These are phyloP conservation scores for Thoreauomyces humboldtii DNA, from an alignment of 192 early-diverging fungal genomes.

Conservation along the genomic window DNA sequence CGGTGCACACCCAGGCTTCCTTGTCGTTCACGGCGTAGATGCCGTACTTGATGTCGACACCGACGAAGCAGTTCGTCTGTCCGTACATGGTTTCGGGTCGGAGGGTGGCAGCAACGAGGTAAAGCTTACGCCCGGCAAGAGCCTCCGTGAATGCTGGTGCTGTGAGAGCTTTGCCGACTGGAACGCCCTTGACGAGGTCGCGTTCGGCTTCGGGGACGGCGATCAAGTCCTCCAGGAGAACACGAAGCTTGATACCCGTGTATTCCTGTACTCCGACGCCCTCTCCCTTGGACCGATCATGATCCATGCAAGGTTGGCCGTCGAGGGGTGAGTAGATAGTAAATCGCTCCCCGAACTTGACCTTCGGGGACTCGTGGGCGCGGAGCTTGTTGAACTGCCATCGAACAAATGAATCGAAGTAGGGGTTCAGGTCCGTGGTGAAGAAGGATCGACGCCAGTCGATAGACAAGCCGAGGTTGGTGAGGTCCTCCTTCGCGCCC, in stretches of 20 bases:
- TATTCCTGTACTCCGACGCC: slow-evolving; percentile 93
- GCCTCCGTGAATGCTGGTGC: slow-evolving; percentile 53
- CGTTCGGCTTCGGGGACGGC: slow-evolving; percentile 24
- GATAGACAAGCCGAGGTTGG: slow-evolving; percentile 62
- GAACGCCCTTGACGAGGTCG: slow-evolving; percentile 48
- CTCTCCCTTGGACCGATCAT: slow-evolving; percentile 92
- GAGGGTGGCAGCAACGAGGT: slow-evolving; percentile 91
- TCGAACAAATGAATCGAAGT: slow-evolving; percentile 95
- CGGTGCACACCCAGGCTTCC: slow-evolving; percentile 86
- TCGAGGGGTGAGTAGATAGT: slow-evolving; percentile 96
- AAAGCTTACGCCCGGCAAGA: slow-evolving; percentile 76
- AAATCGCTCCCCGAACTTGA: slow-evolving; percentile 95
- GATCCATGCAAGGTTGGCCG: slow-evolving; percentile 98
- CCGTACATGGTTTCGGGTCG: slow-evolving; percentile 99
- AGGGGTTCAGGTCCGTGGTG: slow-evolving; percentile 96
- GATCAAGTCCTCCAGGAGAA: slow-evolving; percentile 55
- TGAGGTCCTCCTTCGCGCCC: slow-evolving; percentile 74
- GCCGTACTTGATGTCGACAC: slow-evolving; percentile 87
- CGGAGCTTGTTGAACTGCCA: slow-evolving; percentile 96
- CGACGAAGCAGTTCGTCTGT: slow-evolving; percentile 98
- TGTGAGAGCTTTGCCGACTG: slow-evolving; percentile 47
- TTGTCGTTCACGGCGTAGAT: slow-evolving; percentile 74
- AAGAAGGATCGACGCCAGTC: slow-evolving; percentile 98
- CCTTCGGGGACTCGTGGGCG: slow-evolving; percentile 59
- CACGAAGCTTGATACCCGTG: slow-evolving; percentile 91